These are phyloP conservation scores for Ceratorhiza oryzae-sativae DNA, from an alignment of 1,284 basidiomycete genomes.

Conservation along the genomic window DNA sequence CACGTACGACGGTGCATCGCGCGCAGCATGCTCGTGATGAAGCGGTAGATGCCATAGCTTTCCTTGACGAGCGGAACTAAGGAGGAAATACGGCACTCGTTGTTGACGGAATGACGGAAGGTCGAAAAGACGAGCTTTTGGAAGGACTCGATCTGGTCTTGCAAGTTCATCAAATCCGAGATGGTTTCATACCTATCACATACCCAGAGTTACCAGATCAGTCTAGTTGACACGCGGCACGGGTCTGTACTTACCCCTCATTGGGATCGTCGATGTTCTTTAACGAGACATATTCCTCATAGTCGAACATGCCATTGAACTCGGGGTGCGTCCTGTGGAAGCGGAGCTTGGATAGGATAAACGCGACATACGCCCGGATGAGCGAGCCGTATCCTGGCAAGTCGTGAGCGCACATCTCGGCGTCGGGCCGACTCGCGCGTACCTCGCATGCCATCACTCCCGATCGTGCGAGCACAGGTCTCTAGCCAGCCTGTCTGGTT, in stretches of 20 bases:
- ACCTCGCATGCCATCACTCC: constrained; percentile 81
- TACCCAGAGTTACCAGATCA: constrained; percentile 37
- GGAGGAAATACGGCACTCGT: constrained; percentile 93
- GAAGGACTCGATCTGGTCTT: constrained; percentile 97
- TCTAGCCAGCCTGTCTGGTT: constrained; percentile 97
- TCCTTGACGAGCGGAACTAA: constrained; percentile 95
- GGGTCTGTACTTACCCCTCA: constrained; percentile 76
- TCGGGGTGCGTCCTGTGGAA: constrained; percentile 93
- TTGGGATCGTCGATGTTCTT: constrained; percentile 98
- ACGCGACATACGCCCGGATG: constrained; percentile 93
- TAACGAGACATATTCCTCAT: constrained; percentile 94
- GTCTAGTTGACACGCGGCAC: constrained; percentile 7
- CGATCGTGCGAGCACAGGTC: constrained; percentile 89
- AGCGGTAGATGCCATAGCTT: constrained; percentile 96
- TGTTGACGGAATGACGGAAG: constrained; percentile 88
- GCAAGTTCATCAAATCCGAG: constrained; percentile 91
- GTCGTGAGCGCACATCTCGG: constrained; percentile 10
- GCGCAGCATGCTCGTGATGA: constrained; percentile 96
- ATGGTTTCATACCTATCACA: constrained; percentile 88
- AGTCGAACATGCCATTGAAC: constrained; percentile 96
- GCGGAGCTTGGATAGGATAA: constrained; percentile 91
- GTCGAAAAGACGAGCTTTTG: constrained; percentile 95
- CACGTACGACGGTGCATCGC: constrained; percentile 89
- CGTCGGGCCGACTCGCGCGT: constrained; percentile 43
- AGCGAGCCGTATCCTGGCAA: constrained; percentile 83